Evolutionary conservation across 1,139 yeast species (phyloP).

Genomic region (Kodamaea alishanica): DNA sequence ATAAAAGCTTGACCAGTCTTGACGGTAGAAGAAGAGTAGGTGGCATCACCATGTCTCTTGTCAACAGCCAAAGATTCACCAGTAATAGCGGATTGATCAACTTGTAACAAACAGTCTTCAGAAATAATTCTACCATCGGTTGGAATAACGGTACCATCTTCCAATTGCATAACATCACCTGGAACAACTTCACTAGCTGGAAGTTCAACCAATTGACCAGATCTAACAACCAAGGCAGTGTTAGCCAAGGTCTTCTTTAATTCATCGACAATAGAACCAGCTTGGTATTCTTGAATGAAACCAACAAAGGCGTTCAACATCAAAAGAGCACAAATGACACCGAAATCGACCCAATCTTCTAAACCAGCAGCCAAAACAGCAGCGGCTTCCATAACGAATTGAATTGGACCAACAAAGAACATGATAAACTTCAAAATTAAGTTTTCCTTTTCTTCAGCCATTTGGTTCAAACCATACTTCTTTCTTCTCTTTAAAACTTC

Average conservation of each 20-base stretch:
- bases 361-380: constrained; percentile 97
- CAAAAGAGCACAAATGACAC: constrained; percentile 90
- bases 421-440: constrained; percentile 76
- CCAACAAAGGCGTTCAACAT: constrained; percentile 91
- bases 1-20: constrained; percentile 96
- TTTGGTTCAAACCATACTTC: constrained; percentile 90
- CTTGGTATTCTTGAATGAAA: constrained; percentile 96
- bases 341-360: constrained; percentile 99
- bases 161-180: constrained; percentile 88
- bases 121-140: constrained; percentile 94
- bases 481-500: constrained; percentile 86
- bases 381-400: constrained; percentile 99
- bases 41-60: constrained; percentile 83
- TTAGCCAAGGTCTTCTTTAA: constrained; percentile 90
- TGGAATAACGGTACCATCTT: constrained; percentile 93
- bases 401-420: constrained; percentile 98
- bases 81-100: constrained; percentile 96
- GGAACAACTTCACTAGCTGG: constrained; percentile 84
- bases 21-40: constrained; percentile 92
- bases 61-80: constrained; percentile 98
- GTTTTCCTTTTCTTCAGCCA: constrained; percentile 92
- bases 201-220: constrained; percentile 71
- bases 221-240: constrained; percentile 83
- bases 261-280: constrained; percentile 94
- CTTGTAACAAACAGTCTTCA: constrained; percentile 85